phyloP scores from a whole-genome alignment of 148 eudicot genomes.

The Rhododendron ferrugineum region DNA sequence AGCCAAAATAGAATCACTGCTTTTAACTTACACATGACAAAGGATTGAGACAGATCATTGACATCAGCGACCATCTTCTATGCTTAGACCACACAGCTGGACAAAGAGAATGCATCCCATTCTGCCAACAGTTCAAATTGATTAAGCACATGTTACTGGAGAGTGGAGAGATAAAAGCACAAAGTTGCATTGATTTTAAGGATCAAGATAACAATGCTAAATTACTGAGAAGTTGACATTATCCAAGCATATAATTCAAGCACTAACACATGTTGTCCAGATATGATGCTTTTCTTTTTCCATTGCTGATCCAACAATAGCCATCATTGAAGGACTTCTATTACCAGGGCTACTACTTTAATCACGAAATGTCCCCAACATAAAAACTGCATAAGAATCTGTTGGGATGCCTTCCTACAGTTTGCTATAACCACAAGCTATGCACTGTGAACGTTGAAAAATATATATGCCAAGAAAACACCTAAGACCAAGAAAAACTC shows the following conservation, averaged over 20 bases:
- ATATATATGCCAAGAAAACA: background rate
- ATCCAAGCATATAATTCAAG: background rate
- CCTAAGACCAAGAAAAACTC: background rate
- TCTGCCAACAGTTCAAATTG: conserved; percentile 37
- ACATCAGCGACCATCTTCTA: conserved; percentile 97
- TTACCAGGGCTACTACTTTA: background rate
- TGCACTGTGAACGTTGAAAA: background rate
- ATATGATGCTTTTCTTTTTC: background rate
- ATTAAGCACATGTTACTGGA: background rate
- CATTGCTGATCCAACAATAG: background rate
- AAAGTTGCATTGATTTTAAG: background rate
- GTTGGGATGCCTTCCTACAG: background rate
- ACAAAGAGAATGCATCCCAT: conserved; percentile 88
- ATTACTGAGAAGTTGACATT: background rate
- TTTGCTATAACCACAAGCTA: background rate
- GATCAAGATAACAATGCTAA: conserved; percentile 3
- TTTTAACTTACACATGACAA: conserved; percentile 75
- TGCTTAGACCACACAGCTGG: conserved; percentile 99
- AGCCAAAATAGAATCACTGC: background rate
- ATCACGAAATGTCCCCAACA: background rate
- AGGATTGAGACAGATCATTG: conserved; percentile 96
- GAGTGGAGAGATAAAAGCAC: background rate
- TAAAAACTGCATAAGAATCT: background rate
- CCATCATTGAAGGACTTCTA: background rate
- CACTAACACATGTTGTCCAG: background rate